phyloP scores from a whole-genome alignment of 1,284 basidiomycete species.

The Termitomyces sp. region DNA sequence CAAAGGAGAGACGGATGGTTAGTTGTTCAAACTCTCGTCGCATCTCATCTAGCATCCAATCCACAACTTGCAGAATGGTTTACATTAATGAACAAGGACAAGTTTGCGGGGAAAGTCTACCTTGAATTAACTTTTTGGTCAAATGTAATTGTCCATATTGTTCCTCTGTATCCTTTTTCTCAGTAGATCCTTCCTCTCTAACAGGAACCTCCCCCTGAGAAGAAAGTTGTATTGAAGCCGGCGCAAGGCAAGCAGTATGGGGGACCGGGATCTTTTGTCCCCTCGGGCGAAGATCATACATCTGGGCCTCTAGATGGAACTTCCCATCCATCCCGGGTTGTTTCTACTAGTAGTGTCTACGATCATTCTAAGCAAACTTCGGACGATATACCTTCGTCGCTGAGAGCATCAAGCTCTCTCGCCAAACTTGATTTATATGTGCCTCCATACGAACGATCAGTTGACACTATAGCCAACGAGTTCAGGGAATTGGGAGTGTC shows the following conservation, averaged over 20 bases:
- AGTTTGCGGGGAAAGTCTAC: slow-evolving; percentile 92
- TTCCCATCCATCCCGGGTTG: slow-evolving; percentile 29
- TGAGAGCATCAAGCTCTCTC: slow-evolving; percentile 55
- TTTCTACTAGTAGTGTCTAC: slow-evolving; percentile 32
- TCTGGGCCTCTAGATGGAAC: slow-evolving; percentile 22
- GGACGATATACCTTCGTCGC: slow-evolving; percentile 50
- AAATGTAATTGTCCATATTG: slow-evolving; percentile 58
- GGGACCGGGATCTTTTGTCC: slow-evolving; percentile 70
- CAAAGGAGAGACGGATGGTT: slow-evolving; percentile 95
- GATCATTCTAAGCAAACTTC: slow-evolving; percentile 37
- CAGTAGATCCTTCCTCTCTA: slow-evolving; percentile 1
- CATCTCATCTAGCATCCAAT: slow-evolving; percentile 6
- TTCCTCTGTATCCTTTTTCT: neutral
- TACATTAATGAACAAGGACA: slow-evolving; percentile 81
- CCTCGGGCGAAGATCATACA: slow-evolving; percentile 42
- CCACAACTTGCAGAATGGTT: slow-evolving; percentile 78
- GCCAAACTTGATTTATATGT: slow-evolving; percentile 67
- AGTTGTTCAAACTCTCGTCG: slow-evolving; percentile 25
- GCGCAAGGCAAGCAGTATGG: slow-evolving; percentile 60
- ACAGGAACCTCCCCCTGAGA: slow-evolving; percentile 71
- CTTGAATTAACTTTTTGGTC: slow-evolving; percentile 95
- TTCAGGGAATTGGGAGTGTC: slow-evolving; percentile 63
- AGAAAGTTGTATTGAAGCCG: slow-evolving; percentile 50
- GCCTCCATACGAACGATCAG: slow-evolving; percentile 58
- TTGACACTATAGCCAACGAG: slow-evolving; percentile 53